phyloP scores from a whole-genome alignment of 495 filamentous ascomycete genomes.

The Pseudomonodictys pantanalensis region DNA sequence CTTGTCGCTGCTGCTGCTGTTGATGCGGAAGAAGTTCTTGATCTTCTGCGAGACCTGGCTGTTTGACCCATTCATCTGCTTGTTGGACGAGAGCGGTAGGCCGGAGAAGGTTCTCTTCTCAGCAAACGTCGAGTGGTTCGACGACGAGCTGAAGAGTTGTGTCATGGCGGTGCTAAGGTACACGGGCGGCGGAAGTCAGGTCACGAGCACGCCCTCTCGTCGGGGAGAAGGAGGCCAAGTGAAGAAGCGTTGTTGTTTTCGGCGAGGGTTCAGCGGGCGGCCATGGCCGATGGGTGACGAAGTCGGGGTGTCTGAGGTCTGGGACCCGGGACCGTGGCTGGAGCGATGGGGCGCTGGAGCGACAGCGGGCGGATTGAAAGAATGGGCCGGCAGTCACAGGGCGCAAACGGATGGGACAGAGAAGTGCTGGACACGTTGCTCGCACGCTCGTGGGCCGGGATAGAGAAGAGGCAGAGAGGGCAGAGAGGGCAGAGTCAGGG shows the following conservation, averaged over 20 bases:
- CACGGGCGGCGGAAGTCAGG: not conserved
- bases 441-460: not conserved
- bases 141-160: slow-evolving; percentile 40
- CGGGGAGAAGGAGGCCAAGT: not conserved
- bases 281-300: slow-evolving; percentile 19
- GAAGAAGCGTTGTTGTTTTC: not conserved
- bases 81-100: slow-evolving; percentile 38
- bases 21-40: slow-evolving; percentile 98
- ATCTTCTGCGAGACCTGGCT: slow-evolving; percentile 81
- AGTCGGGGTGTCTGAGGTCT: slow-evolving; percentile 13
- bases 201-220: not conserved
- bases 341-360: not conserved
- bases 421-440: not conserved
- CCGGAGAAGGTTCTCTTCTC: slow-evolving; percentile 41
- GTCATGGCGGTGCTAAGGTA: slow-evolving; percentile 33
- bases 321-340: slow-evolving; percentile 11
- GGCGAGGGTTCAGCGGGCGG: slow-evolving; percentile 4
- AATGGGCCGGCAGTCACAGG: not conserved
- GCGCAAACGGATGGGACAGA: not conserved
- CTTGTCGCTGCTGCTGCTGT: slow-evolving; percentile 48
- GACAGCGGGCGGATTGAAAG: slow-evolving; percentile 8
- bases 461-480: not conserved
- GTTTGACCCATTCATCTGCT: slow-evolving; percentile 42
- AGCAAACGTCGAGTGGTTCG: slow-evolving; percentile 25
- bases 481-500: not conserved